These are phyloP conservation scores for Sesbania bispinosa DNA, from an alignment of 306 rosid genomes.

Conservation along the genomic window DNA sequence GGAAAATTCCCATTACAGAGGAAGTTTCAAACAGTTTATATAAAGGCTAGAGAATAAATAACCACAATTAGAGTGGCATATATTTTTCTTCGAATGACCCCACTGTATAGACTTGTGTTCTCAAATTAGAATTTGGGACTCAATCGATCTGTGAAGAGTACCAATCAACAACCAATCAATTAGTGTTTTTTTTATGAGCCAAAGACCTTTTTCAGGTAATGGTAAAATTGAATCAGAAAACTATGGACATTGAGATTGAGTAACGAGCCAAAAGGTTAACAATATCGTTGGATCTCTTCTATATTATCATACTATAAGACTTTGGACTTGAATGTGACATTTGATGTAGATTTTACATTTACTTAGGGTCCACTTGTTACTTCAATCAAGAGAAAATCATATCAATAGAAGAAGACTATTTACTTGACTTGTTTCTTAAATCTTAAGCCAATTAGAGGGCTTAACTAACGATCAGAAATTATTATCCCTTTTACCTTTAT, in stretches of 20 bases:
- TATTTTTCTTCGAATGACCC: too few relatives aligned
- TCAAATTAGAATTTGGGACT: too few relatives aligned
- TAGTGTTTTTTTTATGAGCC: not conserved
- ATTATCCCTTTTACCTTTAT: too few relatives aligned
- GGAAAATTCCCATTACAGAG: not conserved
- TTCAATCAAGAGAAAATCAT: not conserved
- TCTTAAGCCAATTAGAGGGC: too few relatives aligned
- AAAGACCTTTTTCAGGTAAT: not conserved
- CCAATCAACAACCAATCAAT: not conserved
- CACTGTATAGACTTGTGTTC: too few relatives aligned
- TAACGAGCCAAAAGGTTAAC: too few relatives aligned
- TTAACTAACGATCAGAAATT: too few relatives aligned
- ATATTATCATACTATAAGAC: not conserved
- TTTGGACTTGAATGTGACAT: conserved; percentile 5
- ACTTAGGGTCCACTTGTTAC: not conserved
- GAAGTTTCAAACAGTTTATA: not conserved
- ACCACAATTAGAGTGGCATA: too few relatives aligned
- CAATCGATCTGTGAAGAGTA: not conserved
- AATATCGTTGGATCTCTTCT: not conserved
- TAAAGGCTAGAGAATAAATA: too few relatives aligned
- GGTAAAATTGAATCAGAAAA: not conserved
- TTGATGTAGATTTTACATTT: not conserved
- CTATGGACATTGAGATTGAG: not conserved
- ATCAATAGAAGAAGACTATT: too few relatives aligned
- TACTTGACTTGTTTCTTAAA: too few relatives aligned